phyloP scores from a whole-genome alignment of 2,329 filamentous ascomycete genomes.

The Paracorniculantispora psalliotae region DNA sequence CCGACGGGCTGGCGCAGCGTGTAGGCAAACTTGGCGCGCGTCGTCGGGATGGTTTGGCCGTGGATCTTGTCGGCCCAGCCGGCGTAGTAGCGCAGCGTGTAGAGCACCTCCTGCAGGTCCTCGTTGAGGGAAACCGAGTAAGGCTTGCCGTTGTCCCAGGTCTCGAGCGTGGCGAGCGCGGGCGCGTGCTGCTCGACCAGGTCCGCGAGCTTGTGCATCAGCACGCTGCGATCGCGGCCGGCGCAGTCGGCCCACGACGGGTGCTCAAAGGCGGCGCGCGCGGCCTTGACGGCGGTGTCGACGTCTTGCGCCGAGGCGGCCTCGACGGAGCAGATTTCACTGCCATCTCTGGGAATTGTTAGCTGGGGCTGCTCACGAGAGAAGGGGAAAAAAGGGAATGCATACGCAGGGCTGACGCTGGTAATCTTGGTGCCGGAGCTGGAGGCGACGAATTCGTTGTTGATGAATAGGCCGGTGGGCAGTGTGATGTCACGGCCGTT shows the following conservation, averaged over 20 bases:
- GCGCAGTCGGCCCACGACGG: conserved; percentile 65
- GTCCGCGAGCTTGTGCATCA: conserved; percentile 68
- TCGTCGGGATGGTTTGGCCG: conserved; percentile 70
- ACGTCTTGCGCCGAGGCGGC: conserved; percentile 27
- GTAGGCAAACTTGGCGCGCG: conserved; percentile 65
- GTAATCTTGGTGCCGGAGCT: conserved; percentile 51
- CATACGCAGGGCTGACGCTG: conserved; percentile 51
- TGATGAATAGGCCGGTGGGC: conserved; percentile 69
- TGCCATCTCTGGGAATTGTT: conserved; percentile 30
- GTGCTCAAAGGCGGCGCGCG: conserved; percentile 63
- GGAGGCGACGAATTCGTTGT: conserved; percentile 67
- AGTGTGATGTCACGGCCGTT: conserved; percentile 65
- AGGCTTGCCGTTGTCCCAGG: conserved; percentile 74
- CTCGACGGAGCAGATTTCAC: conserved; percentile 29
- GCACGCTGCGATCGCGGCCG: conserved; percentile 58
- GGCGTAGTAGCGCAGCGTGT: conserved; percentile 65
- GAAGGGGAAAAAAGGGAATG: background rate
- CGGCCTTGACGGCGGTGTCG: conserved; percentile 35
- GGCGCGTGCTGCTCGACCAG: conserved; percentile 61
- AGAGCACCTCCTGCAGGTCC: conserved; percentile 49
- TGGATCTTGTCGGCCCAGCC: conserved; percentile 77
- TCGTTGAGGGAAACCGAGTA: conserved; percentile 61
- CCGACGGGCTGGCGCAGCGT: conserved; percentile 72
- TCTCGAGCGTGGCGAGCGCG: conserved; percentile 52
- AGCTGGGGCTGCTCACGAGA: background rate